phyloP scores from a whole-genome alignment of 2,329 filamentous ascomycete genomes.

The Colletotrichum incanum region DNA sequence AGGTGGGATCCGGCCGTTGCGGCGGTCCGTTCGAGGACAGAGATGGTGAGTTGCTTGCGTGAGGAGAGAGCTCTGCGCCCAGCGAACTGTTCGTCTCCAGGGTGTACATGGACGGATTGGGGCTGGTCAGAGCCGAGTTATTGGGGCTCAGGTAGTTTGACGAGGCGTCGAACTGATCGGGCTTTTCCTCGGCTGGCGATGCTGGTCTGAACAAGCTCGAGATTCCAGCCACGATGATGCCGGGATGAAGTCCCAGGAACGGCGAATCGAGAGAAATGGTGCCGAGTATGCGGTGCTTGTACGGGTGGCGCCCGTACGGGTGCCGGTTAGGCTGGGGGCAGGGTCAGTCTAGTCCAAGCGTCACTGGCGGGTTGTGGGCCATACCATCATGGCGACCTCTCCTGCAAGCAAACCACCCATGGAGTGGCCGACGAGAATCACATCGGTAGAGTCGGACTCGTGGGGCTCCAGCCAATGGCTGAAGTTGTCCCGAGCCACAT shows the following conservation, averaged over 20 bases:
- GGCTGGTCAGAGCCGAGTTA: slow-evolving; percentile 44
- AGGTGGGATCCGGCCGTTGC: slow-evolving; percentile 71
- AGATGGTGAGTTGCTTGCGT: slow-evolving; percentile 26
- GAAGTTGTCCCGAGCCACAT: slow-evolving; percentile 85
- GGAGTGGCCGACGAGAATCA: slow-evolving; percentile 88
- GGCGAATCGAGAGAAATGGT: slow-evolving; percentile 89
- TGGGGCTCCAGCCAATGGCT: slow-evolving; percentile 87
- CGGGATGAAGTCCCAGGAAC: slow-evolving; percentile 90
- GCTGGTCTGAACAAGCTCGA: slow-evolving; percentile 79
- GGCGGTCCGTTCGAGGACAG: slow-evolving; percentile 34
- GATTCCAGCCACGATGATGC: slow-evolving; percentile 86
- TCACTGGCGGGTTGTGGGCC: slow-evolving; percentile 28
- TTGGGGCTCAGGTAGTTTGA: slow-evolving; percentile 36
- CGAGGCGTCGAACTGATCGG: slow-evolving; percentile 40
- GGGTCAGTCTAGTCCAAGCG: slow-evolving; percentile 25
- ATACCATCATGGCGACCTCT: slow-evolving; percentile 80
- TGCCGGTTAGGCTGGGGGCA: slow-evolving; percentile 52
- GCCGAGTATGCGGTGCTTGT: slow-evolving; percentile 84
- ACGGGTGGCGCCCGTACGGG: slow-evolving; percentile 56
- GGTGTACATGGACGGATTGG: slow-evolving; percentile 47
- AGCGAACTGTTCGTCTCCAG: slow-evolving; percentile 46
- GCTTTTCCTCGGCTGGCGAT: slow-evolving; percentile 49
- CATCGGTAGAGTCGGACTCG: slow-evolving; percentile 80
- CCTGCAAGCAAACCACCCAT: slow-evolving; percentile 90
- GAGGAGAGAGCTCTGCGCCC: slow-evolving; percentile 43